Evolutionary conservation across 2,329 filamentous ascomycete genomes (phyloP), one percentile per base, ranked within the genome.

Genomic region (Dactylellina cionopaga): DNA sequence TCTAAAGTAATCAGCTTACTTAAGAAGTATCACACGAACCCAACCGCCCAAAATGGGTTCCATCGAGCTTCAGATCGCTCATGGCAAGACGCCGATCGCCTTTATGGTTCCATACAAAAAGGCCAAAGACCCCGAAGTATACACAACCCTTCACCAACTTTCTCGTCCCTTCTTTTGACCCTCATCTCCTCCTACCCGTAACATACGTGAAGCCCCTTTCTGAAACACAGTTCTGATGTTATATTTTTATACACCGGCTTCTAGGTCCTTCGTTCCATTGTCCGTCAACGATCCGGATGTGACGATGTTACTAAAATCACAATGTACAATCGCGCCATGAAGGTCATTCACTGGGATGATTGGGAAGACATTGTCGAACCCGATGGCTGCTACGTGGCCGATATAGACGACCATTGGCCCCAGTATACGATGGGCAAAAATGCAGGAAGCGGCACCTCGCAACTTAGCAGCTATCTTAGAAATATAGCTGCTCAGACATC

Each of bases 301-400:
- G 27, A 19, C 6, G 25, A 33, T n/a, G 33, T 19, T 17, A 44
- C 54, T 7, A 60, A 55, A 27, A 46, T 72, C 27, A 58, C 52
- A 5, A 65, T 72, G 43, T 72, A 65, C 17, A 55, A 46, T 3
- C 35, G 25, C 9, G 39, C 10, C n/a, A 39, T 65, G 19, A 56
- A 43, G 4, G 55, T 65, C 29, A 65, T 72, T 31, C 52, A 72
- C 15, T 65, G 59, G 68, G 68, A 72, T 27, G 68, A 72, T 13
- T 72, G 68, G 68, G 68, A 60, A 11, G 68, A 72, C 5, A 52
- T 72, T 7, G 29, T 72, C 17, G 59, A 72, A 15, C 43, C 68
- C 9, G 29, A 41, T 3, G n/a, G 54, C 2, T 44, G 41, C 13
- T 72, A 72, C 33, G 58, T 72, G 19, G 68, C 68, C 11, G 68